Evolutionary conservation across 2,329 filamentous ascomycete species (phyloP).

Genomic region (Paracoccidioides brasiliensis): DNA sequence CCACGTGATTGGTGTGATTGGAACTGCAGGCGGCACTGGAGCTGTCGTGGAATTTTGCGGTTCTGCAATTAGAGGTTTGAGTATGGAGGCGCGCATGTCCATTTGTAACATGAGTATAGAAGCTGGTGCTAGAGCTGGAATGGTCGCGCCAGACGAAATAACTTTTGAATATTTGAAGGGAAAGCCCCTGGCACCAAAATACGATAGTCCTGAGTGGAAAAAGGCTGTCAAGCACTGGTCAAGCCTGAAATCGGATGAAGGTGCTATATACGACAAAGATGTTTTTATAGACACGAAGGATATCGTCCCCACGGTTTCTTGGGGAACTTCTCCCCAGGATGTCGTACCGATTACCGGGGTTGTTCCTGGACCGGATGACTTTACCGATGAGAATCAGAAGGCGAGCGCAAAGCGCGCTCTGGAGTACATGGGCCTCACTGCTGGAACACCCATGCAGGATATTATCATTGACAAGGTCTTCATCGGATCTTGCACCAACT

Average conservation of each 20-base stretch:
- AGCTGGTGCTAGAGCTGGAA: conserved; percentile 84
- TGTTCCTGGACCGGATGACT: conserved; percentile 85
- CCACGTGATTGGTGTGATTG: conserved; percentile 83
- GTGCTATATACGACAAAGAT: conserved; percentile 78
- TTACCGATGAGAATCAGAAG: conserved; percentile 68
- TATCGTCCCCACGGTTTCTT: conserved; percentile 84
- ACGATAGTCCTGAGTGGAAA: conserved; percentile 77
- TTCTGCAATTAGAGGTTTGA: conserved; percentile 75
- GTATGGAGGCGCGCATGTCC: conserved; percentile 97
- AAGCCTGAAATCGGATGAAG: conserved; percentile 70
- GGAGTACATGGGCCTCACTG: conserved; percentile 87
- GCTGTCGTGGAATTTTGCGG: conserved; percentile 96
- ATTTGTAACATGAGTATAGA: conserved; percentile 99
- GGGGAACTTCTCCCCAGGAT: conserved; percentile 94
- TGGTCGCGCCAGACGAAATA: conserved; percentile 88
- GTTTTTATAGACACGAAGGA: conserved; percentile 86
- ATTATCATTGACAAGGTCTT: conserved; percentile 90
- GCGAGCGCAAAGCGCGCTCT: conserved; percentile 65
- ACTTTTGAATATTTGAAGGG: conserved; percentile 95
- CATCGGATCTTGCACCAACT: conserved; percentile 96
- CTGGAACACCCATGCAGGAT: conserved; percentile 86
- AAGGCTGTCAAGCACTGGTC: conserved; percentile 81
- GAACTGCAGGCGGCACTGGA: conserved; percentile 87
- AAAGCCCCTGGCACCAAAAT: conserved; percentile 73
- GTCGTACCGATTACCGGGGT: conserved; percentile 84